Evolutionary conservation across 495 filamentous ascomycete species (phyloP), one percentile per base, ranked within the genome.

Genomic region (Penicillium antarcticum): DNA sequence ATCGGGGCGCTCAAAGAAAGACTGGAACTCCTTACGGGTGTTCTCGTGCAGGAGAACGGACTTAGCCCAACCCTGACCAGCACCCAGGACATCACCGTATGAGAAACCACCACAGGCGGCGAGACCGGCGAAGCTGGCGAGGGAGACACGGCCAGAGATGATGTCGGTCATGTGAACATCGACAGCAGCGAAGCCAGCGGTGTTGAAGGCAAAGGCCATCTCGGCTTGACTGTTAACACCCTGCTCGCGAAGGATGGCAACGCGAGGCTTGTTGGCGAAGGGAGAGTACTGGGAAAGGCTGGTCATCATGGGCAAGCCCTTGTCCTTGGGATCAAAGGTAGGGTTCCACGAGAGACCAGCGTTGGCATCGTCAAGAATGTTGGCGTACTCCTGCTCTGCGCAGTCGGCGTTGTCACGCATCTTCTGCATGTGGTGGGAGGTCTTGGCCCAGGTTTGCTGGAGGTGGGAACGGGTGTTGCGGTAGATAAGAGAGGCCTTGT

Each of bases 91-190:
- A 54, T 98, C 94, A 61, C 94, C 95, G 69, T 95, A 97, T 12
- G 90, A 95, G 80, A 98, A 98, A 48, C 94, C 95, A 56, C 94
- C 95, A 58, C 92, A 96, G 52, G 91, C 92, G 23, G 92, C 94
- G 16, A 97, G 80, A 56, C 94, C 94, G 40, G 84, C 83, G 57
- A 95, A 97, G 57, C 81, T 83, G 51, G 84, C 75, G 13, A 98
- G 84, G 1, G 89, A 91, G 37, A 84, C 75, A 21, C 83, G 81
- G 19, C 85, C 87, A 13, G 79, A 79, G 58, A 96, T 84, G 57
- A 98, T 84, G 61, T 97, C 92, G 2, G 87, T 92, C 92, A 98
- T 97, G 78, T 97, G 94, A 2, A 98, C 88, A 63, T 98, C 94
- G 31, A 97, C 78, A 5, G 91, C 83, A 21, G 90, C 81, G 72